Percentiles rank a stretch among this genome's conserved stretches.
These are phyloP conservation scores for Magnolia changhungtana DNA, from an alignment of 164 flowering plant species.

Conservation along the genomic window DNA sequence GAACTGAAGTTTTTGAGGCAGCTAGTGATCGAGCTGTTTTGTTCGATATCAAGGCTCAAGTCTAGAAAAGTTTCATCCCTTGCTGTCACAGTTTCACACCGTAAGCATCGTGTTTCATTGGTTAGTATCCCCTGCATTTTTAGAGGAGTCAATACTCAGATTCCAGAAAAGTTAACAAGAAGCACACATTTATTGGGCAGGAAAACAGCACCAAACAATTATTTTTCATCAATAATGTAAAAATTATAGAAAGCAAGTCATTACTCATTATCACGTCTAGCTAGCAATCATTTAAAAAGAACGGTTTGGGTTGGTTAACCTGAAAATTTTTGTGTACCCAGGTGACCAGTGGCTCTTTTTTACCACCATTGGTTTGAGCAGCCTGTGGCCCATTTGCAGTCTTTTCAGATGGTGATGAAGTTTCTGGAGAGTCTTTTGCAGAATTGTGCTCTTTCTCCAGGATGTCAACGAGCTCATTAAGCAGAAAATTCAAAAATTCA, in stretches of 20 bases:
- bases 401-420: slow-evolving; percentile 64
- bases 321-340: slow-evolving; percentile 99
- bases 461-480: slow-evolving; percentile 94
- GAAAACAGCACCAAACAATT: neutral
- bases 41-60: slow-evolving; percentile 98
- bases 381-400: slow-evolving; percentile 55
- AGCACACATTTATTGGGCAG: neutral
- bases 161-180: neutral
- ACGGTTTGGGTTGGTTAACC: slow-evolving; percentile 37
- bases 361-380: slow-evolving; percentile 56
- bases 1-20: slow-evolving; percentile 98
- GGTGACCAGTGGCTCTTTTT: slow-evolving; percentile 80
- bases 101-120: slow-evolving; percentile 90
- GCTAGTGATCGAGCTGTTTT: slow-evolving; percentile 97
- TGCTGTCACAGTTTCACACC: slow-evolving; percentile 98
- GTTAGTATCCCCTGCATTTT: slow-evolving; percentile 84
- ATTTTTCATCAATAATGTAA: neutral
- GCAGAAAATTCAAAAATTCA: slow-evolving; percentile 91
- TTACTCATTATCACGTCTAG: neutral
- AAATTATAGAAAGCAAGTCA: neutral
- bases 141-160: neutral
- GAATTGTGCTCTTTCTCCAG: slow-evolving; percentile 84
- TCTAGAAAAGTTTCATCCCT: slow-evolving; percentile 97
- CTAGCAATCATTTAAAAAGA: neutral
- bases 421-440: slow-evolving; percentile 53